Base-by-base conservation (phyloP, 306 rosid species). In the Acacia melanoxylon region DNA sequence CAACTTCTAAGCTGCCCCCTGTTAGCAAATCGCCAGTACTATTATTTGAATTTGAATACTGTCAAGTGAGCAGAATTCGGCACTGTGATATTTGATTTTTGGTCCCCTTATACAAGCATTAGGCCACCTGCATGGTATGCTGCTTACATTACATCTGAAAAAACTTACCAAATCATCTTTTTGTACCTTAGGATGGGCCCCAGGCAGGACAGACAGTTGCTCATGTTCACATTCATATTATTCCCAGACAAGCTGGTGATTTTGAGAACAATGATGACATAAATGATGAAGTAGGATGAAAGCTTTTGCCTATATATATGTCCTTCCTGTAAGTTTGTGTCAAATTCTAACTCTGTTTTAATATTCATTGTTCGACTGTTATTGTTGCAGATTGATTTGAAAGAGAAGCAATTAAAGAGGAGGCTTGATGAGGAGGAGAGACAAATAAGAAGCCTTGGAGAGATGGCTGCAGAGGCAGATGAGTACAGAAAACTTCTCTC, bases 401-500 rank as follows among this genome's bases (percentile, higher is more conserved):
- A 92, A 85, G 98, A 92, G 90, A 95, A 85, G 85, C 91, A 92
- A 61, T 75, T 93, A 77, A 92, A 92, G 82, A 72, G 88, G 75
- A 94, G 92, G 70, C 97, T 92, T 65, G 97, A 95, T 83, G 87
- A 91, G 68, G 99, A 93, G 70, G 98, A 91, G 81, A 90, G 97
- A 85, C 90, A 74, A 87, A 95, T 92, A 78, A 95, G 94, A 89
- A 87, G 79, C 86, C 40, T 49, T 12, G 92, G 85, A 71, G 99
- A 91, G 91, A 95, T 92, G 99, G 74, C 84, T 45, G 82, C 82
- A 54, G 99, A 95, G 83, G 99, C 97, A 7, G 96, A 89, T 13
- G 96, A 86, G 72, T 95, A 93, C 90, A 90, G 93, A 77, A 90
- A 95, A 83, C 93, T 93, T 58, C 83, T 95, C 84, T 35, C 58